Evolutionary conservation across 164 flowering plant species (phyloP).

Genomic region (Warburgia ugandensis): DNA sequence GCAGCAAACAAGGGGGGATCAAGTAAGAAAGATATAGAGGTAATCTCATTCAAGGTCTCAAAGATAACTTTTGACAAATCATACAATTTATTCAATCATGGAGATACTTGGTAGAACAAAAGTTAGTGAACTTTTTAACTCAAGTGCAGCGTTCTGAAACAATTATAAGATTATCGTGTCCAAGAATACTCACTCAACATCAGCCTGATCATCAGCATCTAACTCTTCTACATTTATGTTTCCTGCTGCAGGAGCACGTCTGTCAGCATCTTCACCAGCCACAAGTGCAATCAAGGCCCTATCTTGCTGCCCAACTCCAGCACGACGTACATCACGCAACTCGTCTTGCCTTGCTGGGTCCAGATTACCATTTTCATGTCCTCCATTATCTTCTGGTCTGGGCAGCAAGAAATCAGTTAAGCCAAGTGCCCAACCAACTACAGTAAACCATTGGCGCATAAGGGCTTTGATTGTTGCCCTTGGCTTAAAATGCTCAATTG

Average conservation of each 20-base stretch:
- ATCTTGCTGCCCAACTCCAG: slow-evolving; percentile 44
- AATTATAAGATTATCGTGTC: no score
- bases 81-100: no score
- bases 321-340: slow-evolving; percentile 36
- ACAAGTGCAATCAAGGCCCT: slow-evolving; percentile 33
- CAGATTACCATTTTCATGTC: slow-evolving; percentile 63
- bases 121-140: no score
- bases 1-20: no score
- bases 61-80: no score
- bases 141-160: no score
- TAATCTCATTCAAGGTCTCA: no score
- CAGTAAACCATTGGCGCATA: slow-evolving; percentile 82
- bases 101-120: no score
- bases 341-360: slow-evolving; percentile 59
- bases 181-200: slow-evolving; percentile 61
- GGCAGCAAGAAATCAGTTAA: slow-evolving; percentile 83
- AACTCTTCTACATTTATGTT: slow-evolving; percentile 46
- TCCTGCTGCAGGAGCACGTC: no score
- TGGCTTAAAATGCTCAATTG: slow-evolving; percentile 86
- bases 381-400: slow-evolving; percentile 63
- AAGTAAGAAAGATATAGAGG: no score
- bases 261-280: slow-evolving; percentile 38
- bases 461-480: slow-evolving; percentile 80
- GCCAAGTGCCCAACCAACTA: slow-evolving; percentile 95
- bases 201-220: slow-evolving; percentile 74